phyloP scores from a whole-genome alignment of 192 early-diverging fungal genomes.

The Bifiguratus adelaidae region DNA sequence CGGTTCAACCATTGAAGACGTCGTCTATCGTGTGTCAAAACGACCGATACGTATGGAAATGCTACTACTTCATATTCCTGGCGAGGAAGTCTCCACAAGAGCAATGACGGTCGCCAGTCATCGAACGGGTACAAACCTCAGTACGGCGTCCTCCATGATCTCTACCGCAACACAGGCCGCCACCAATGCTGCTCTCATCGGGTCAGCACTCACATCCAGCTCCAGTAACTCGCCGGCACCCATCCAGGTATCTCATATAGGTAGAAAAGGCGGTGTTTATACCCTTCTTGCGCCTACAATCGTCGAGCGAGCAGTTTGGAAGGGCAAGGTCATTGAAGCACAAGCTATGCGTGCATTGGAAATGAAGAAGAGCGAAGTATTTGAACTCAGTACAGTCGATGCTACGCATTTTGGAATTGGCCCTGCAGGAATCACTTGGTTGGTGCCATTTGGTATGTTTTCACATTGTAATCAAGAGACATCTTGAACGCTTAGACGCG shows the following conservation, averaged over 20 bases:
- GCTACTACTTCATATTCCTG: conserved; percentile 32
- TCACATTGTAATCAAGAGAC: conserved; percentile 23
- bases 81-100: conserved; percentile 4
- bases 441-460: conserved; percentile 29
- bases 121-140: conserved; percentile 6
- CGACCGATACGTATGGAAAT: conserved; percentile 74
- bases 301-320: conserved; percentile 70
- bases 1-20: too few relatives aligned
- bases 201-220: conserved; percentile 15
- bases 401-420: conserved; percentile 31
- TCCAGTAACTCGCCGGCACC: conserved; percentile 38
- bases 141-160: background rate
- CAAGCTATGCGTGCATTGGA: conserved; percentile 21
- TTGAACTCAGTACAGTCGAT: conserved; percentile 42
- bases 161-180: background rate
- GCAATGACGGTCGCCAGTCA: conserved; percentile 6
- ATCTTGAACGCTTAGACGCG: background rate
- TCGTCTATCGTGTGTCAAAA: conserved; percentile 49
- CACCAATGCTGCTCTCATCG: conserved; percentile 4
- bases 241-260: conserved; percentile 63
- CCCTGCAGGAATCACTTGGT: conserved; percentile 37
- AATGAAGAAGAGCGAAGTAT: conserved; percentile 23
- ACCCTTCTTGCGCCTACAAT: conserved; percentile 66
- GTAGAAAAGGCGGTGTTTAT: conserved; percentile 51
- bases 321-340: conserved; percentile 65